A percentile compares a stretch with the other conserved stretches of the same genome.
phyloP scores from a whole-genome alignment of 2,329 filamentous ascomycete genomes.

The Biscogniauxia sp. region DNA sequence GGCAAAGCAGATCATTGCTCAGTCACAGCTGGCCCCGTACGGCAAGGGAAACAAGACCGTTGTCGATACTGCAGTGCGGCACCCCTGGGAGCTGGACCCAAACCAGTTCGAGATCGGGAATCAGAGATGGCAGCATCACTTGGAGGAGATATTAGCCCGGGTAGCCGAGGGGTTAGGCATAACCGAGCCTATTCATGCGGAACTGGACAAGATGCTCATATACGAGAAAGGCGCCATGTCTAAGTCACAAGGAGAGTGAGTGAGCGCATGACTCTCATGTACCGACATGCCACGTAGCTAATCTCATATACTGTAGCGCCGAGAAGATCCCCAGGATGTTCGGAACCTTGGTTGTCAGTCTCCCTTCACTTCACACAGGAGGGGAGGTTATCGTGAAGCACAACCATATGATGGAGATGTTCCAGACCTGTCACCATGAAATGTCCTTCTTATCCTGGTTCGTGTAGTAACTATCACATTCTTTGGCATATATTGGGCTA shows the following conservation, averaged over 20 bases:
- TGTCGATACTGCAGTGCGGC: conserved; percentile 39
- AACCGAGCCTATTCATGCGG: conserved; percentile 27
- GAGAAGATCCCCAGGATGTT: conserved; percentile 49
- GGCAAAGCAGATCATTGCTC: conserved; percentile 22
- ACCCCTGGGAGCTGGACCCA: conserved; percentile 43
- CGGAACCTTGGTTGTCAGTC: conserved; percentile 47
- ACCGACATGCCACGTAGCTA: background rate
- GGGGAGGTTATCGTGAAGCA: conserved; percentile 44
- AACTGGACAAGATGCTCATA: conserved; percentile 47
- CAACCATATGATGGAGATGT: conserved; percentile 30
- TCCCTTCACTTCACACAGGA: conserved; percentile 48
- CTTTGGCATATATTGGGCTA: background rate
- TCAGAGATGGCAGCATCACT: background rate
- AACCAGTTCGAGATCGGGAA: conserved; percentile 36
- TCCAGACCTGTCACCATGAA: conserved; percentile 28
- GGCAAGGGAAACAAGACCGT: conserved; percentile 39
- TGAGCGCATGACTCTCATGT: background rate
- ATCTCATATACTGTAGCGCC: conserved; percentile 27
- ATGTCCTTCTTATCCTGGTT: conserved; percentile 28
- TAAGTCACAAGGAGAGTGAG: conserved; percentile 43
- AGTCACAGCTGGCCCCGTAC: conserved; percentile 34
- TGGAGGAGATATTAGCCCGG: conserved; percentile 23
- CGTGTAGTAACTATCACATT: background rate
- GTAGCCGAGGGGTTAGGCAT: conserved; percentile 35
- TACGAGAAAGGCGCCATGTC: conserved; percentile 50